Evolutionary conservation across 192 early-diverging fungal species (phyloP).

Genomic region (Allomyces macrogynus): DNA sequence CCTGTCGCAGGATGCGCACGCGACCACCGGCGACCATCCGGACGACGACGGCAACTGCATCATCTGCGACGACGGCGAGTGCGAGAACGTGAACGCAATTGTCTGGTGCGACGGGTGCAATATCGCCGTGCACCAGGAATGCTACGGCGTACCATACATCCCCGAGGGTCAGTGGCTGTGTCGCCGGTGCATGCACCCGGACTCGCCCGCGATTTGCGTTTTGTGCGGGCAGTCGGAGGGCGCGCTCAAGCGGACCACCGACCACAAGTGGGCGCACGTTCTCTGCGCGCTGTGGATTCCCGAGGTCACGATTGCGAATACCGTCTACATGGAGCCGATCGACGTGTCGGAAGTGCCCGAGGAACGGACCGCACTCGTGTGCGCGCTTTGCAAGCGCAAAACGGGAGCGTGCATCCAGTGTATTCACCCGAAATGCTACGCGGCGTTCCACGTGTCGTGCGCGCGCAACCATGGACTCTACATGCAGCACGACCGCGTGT

Average conservation of each 20-base stretch:
- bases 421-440: constrained; percentile 65
- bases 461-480: constrained; percentile 68
- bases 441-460: constrained; percentile 84
- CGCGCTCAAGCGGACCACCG: constrained; percentile 88
- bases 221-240: constrained; percentile 86
- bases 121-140: constrained; percentile 97
- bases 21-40: background rate
- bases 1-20: background rate
- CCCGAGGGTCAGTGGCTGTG: constrained; percentile 99
- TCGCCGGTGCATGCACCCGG: constrained; percentile 91
- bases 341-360: constrained; percentile 76
- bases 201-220: constrained; percentile 65
- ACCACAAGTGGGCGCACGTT: constrained; percentile 86
- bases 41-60: constrained; percentile 76
- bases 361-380: constrained; percentile 67
- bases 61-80: constrained; percentile 95
- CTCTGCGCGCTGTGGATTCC: constrained; percentile 96
- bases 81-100: constrained; percentile 97
- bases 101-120: constrained; percentile 99
- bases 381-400: constrained; percentile 65
- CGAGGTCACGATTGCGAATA: constrained; percentile 67
- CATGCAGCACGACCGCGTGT: constrained; percentile 67
- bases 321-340: constrained; percentile 95
- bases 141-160: constrained; percentile 96
- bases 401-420: constrained; percentile 93